phyloP scores from a whole-genome alignment of 1,284 basidiomycete species.

The Moesziomyces antarcticus region DNA sequence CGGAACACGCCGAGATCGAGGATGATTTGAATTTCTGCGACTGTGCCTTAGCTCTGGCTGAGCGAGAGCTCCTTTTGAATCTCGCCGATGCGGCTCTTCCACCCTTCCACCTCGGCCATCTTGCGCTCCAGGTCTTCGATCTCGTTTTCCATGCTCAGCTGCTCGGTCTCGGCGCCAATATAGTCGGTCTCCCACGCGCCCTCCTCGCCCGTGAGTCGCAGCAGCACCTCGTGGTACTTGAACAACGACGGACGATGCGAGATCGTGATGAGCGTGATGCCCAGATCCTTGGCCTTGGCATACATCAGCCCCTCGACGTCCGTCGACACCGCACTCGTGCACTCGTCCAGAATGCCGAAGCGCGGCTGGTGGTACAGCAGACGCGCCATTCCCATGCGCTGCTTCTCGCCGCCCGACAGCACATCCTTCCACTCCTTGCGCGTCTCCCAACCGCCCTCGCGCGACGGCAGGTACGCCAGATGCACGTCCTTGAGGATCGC shows the following conservation, averaged over 20 bases:
- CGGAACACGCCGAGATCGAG: neutral
- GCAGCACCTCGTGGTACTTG: conserved; percentile 80
- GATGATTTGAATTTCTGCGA: neutral
- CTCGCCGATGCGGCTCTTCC: conserved; percentile 68
- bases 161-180: conserved; percentile 78
- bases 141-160: conserved; percentile 74
- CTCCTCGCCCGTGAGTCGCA: conserved; percentile 78
- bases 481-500: conserved; percentile 82
- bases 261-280: conserved; percentile 89
- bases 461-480: conserved; percentile 82
- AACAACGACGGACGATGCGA: conserved; percentile 73
- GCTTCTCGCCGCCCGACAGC: conserved; percentile 90
- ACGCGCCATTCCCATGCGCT: conserved; percentile 72
- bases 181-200: conserved; percentile 78
- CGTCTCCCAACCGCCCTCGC: conserved; percentile 82
- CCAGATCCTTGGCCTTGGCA: conserved; percentile 88
- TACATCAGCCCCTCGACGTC: conserved; percentile 98
- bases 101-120: conserved; percentile 68
- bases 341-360: conserved; percentile 75
- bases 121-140: conserved; percentile 67
- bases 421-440: conserved; percentile 88
- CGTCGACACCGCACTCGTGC: conserved; percentile 93
- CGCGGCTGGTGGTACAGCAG: conserved; percentile 85
- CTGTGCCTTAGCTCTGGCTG: conserved; percentile 35
- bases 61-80: conserved; percentile 69